These are phyloP conservation scores for Penicillium argentinense DNA, from an alignment of 495 filamentous ascomycete species.

Conservation along the genomic window DNA sequence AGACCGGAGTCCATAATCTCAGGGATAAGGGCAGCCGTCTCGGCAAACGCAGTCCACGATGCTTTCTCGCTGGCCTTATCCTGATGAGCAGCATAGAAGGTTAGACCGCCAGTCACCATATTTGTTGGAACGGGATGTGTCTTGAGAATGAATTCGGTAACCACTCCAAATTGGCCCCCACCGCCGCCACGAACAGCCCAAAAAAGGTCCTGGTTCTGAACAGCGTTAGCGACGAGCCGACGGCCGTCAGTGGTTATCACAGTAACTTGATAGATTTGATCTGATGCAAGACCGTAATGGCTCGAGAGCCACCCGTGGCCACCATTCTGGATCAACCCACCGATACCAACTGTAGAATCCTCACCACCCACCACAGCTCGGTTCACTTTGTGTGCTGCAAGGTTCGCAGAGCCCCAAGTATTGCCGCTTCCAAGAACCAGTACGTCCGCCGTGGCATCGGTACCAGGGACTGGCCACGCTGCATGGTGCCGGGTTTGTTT, in stretches of 20 bases:
- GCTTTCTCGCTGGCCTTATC: slow-evolving; percentile 23
- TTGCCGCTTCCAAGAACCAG: slow-evolving; percentile 28
- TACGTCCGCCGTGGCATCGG: slow-evolving; percentile 23
- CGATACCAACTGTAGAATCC: slow-evolving; percentile 32
- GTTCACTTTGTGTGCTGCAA: slow-evolving; percentile 8
- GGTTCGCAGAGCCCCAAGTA: slow-evolving; percentile 17
- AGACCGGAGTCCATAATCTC: slow-evolving; percentile 33
- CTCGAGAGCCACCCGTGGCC: slow-evolving; percentile 39
- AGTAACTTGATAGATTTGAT: slow-evolving; percentile 52
- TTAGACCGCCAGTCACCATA: slow-evolving; percentile 22
- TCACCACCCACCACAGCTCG: slow-evolving; percentile 25
- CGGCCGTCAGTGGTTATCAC: slow-evolving; percentile 51
- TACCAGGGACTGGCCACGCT: slow-evolving; percentile 17
- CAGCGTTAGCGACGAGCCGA: slow-evolving; percentile 42
- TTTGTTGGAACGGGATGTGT: slow-evolving; percentile 35
- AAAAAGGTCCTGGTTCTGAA: slow-evolving; percentile 54
- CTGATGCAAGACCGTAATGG: slow-evolving; percentile 22
- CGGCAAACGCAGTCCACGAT: slow-evolving; percentile 45
- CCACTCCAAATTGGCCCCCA: slow-evolving; percentile 29
- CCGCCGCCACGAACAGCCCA: slow-evolving; percentile 41
- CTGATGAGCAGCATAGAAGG: slow-evolving; percentile 28
- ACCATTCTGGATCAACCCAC: slow-evolving; percentile 58
- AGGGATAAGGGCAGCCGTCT: slow-evolving; percentile 39
- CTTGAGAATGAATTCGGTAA: slow-evolving; percentile 43
- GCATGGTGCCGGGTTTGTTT: slow-evolving; percentile 36